Evolutionary conservation across 2,329 filamentous ascomycete genomes (phyloP).

Genomic region (Penicillium nordicum): DNA sequence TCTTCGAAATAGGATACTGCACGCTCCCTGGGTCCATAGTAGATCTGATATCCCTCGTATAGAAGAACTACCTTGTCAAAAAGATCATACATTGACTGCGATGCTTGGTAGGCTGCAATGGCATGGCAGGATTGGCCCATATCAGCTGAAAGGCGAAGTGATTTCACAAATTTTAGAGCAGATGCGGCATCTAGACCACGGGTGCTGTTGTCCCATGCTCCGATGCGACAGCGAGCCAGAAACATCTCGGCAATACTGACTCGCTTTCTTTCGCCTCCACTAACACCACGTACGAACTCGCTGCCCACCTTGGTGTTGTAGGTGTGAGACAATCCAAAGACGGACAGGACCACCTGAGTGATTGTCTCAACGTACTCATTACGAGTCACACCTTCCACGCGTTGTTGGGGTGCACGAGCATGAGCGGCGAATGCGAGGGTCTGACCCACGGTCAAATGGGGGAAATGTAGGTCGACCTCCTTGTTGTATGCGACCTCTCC

Average conservation of each 20-base stretch:
- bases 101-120: conserved; percentile 52
- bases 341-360: conserved; percentile 43
- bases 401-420: conserved; percentile 46
- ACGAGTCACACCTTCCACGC: conserved; percentile 18
- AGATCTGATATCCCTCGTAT: conserved; percentile 72
- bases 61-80: conserved; percentile 69
- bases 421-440: conserved; percentile 71
- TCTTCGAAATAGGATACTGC: conserved; percentile 64
- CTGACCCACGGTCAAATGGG: conserved; percentile 61
- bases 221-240: conserved; percentile 41
- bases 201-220: conserved; percentile 44
- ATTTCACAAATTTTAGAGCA: conserved; percentile 52
- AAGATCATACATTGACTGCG: conserved; percentile 43
- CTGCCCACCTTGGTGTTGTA: conserved; percentile 44
- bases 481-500: conserved; percentile 11
- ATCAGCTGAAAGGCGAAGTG: conserved; percentile 46
- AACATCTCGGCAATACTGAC: conserved; percentile 55
- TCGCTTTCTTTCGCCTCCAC: conserved; percentile 57
- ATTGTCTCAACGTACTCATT: conserved; percentile 40
- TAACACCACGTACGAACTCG: conserved; percentile 56
- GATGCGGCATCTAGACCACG: conserved; percentile 49
- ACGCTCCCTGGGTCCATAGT: conserved; percentile 59
- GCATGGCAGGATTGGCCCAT: conserved; percentile 44
- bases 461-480: conserved; percentile 52
- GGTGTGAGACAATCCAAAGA: conserved; percentile 44